Evolutionary conservation across 2,329 filamentous ascomycete species (phyloP).

Genomic region (Plectosphaerella sp.): DNA sequence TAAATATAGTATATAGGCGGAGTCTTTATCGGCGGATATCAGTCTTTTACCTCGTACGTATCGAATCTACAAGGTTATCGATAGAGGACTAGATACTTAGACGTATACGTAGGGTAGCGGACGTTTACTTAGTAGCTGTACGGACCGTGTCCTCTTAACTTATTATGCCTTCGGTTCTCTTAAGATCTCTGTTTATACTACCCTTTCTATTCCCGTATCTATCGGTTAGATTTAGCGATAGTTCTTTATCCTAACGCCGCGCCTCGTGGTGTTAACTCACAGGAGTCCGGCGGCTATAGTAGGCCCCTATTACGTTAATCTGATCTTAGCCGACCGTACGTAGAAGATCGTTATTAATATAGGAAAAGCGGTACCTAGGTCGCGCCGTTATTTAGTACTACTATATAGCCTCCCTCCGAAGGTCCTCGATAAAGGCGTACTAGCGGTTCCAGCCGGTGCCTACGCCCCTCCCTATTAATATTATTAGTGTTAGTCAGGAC

Average conservation of each 20-base stretch:
- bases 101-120: background rate
- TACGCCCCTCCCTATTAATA: slow-evolving; percentile 41
- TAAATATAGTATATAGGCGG: background rate
- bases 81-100: background rate
- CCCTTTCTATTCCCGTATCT: too few relatives aligned
- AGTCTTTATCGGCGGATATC: background rate
- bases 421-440: slow-evolving; percentile 55
- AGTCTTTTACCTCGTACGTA: background rate
- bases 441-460: slow-evolving; percentile 42
- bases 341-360: too few relatives aligned
- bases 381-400: slow-evolving; percentile 1
- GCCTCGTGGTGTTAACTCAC: too few relatives aligned
- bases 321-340: too few relatives aligned
- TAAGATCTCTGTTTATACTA: too few relatives aligned
- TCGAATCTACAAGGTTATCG: background rate
- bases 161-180: too few relatives aligned
- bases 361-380: background rate
- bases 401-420: slow-evolving; percentile 30
- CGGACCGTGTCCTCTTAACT: too few relatives aligned
- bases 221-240: too few relatives aligned
- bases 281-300: too few relatives aligned
- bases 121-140: background rate
- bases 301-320: too few relatives aligned
- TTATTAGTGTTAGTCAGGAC: slow-evolving; percentile 28
- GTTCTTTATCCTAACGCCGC: too few relatives aligned